Evolutionary conservation across 2,329 filamentous ascomycete genomes (phyloP).

Genomic region (Clonostachys chloroleuca): DNA sequence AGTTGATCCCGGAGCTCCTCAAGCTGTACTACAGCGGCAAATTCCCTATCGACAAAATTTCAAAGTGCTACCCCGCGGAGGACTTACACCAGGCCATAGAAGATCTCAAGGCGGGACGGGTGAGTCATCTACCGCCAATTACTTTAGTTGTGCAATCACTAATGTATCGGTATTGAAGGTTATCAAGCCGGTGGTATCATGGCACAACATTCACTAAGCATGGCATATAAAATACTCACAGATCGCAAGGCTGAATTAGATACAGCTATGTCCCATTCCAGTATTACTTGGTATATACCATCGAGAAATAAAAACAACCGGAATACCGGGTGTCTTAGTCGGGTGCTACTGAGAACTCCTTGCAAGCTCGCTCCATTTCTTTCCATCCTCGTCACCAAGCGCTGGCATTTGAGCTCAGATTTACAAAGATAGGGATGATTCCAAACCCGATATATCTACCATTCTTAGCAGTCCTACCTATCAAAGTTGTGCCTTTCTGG

Average conservation of each 20-base stretch:
- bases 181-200: conserved; percentile 2
- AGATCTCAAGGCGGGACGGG: background rate
- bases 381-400: too few relatives aligned
- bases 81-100: background rate
- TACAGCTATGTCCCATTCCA: background rate
- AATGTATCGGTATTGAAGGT: background rate
- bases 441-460: too few relatives aligned
- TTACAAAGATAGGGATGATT: too few relatives aligned
- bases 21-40: background rate
- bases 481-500: too few relatives aligned
- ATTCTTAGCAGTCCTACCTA: too few relatives aligned
- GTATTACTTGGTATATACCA: background rate
- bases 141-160: background rate
- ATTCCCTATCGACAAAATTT: conserved; percentile 2
- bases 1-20: background rate
- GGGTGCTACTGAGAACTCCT: too few relatives aligned
- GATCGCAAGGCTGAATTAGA: too few relatives aligned
- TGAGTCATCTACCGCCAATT: background rate
- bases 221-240: too few relatives aligned
- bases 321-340: too few relatives aligned
- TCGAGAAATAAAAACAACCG: too few relatives aligned
- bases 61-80: background rate
- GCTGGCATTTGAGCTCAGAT: too few relatives aligned
- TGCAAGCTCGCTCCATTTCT: too few relatives aligned
- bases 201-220: background rate